A percentile compares a stretch with the other conserved stretches of the same genome.
Conservation (phyloP, 495 filamentous ascomycete species). For the Talaromyces liani region DNA sequence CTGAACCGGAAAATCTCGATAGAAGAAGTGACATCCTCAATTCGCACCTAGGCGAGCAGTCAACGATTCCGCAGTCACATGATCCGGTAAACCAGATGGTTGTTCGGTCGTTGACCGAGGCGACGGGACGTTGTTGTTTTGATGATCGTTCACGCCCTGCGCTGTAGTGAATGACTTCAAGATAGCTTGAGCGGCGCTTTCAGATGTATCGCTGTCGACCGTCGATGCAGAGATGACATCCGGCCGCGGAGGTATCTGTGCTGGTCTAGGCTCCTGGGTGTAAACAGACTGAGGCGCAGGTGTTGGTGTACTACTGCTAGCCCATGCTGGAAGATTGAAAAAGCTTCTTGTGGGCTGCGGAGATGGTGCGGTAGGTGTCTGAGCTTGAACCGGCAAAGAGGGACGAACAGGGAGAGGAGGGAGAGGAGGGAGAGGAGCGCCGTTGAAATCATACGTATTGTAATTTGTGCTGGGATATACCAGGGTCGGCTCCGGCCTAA, state of each 20-base stretch:
- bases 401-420: background rate
- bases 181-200: background rate
- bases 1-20: background rate
- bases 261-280: background rate
- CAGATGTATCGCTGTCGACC: background rate
- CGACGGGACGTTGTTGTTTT: background rate
- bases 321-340: background rate
- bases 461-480: conserved; percentile 2
- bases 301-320: background rate
- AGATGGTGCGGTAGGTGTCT: background rate
- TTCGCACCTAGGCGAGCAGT: background rate
- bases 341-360: background rate
- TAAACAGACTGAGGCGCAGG: background rate
- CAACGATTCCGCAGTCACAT: background rate
- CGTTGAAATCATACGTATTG: background rate
- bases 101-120: background rate
- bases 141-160: background rate
- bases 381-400: background rate
- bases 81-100: background rate
- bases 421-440: background rate
- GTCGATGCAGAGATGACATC: background rate
- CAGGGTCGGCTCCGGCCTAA: background rate
- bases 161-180: background rate
- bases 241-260: background rate
- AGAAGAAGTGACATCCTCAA: background rate